These are phyloP conservation scores for Lichtheimia ornata DNA, from an alignment of 371 early-diverging fungal species.

Conservation along the genomic window DNA sequence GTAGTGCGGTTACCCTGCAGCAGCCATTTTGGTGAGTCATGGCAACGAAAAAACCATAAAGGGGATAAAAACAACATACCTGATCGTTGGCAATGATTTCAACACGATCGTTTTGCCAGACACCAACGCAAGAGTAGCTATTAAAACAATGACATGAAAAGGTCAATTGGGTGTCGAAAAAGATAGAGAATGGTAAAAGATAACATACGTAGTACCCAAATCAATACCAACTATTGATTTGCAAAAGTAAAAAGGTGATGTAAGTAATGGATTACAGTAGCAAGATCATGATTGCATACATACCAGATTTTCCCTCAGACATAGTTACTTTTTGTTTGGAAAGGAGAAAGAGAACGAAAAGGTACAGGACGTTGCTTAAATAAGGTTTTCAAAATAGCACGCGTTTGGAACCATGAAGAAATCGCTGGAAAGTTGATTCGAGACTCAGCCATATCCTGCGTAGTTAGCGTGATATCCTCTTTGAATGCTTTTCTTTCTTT, in stretches of 20 bases:
- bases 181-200: background rate
- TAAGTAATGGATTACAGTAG: background rate
- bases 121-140: conserved; percentile 96
- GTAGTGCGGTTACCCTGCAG: conserved; percentile 88
- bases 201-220: conserved; percentile 92
- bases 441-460: conserved; percentile 1
- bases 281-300: conserved; percentile 43
- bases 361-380: conserved; percentile 8
- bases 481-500: no score
- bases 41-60: no score
- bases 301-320: conserved; percentile 28
- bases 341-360: conserved; percentile 11
- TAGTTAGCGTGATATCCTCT: background rate
- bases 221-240: conserved; percentile 78
- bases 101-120: conserved; percentile 95
- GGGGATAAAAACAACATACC: background rate
- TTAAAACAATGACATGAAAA: no score
- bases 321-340: conserved; percentile 8
- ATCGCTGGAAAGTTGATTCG: conserved; percentile 14
- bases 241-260: background rate
- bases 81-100: conserved; percentile 98
- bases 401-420: conserved; percentile 18
- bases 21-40: no score
- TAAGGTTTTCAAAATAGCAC: conserved; percentile 12
- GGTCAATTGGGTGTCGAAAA: no score